Evolutionary conservation across 306 rosid genomes (phyloP).

Genomic region (Trichosanthes truncata): DNA sequence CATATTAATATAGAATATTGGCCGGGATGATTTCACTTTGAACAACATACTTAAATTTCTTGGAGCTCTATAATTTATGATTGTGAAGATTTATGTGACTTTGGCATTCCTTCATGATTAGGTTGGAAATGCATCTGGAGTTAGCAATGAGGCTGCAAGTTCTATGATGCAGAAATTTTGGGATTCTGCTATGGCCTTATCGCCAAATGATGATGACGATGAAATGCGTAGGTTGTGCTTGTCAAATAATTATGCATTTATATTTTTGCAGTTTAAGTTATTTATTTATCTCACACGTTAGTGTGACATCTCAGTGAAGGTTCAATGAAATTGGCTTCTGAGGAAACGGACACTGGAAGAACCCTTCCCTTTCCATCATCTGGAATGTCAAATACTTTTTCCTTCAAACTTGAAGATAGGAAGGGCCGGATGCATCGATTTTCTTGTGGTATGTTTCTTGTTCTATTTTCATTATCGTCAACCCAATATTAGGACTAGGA

Average conservation of each 20-base stretch:
- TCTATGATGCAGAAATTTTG: constrained; percentile 85
- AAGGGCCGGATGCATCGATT: constrained; percentile 16
- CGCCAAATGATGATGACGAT: constrained; percentile 56
- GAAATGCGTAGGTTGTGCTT: constrained; percentile 56
- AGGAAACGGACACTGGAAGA: constrained; percentile 61
- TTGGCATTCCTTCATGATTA: constrained; percentile 22
- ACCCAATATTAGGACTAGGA: not conserved
- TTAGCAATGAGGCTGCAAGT: constrained; percentile 58
- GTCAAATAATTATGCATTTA: constrained; percentile 7
- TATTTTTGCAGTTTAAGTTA: not conserved
- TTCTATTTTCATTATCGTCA: constrained; percentile 2
- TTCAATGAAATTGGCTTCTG: constrained; percentile 67
- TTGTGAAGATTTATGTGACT: not conserved
- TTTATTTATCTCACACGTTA: not conserved
- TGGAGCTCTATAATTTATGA: not conserved
- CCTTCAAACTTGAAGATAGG: constrained; percentile 12
- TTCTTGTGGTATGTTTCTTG: constrained; percentile 11
- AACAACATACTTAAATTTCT: not conserved
- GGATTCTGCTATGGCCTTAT: constrained; percentile 90
- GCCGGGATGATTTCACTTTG: not conserved
- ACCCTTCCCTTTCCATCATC: constrained; percentile 25
- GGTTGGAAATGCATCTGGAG: constrained; percentile 61
- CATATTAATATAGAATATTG: constrained; percentile 2
- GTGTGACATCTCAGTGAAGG: constrained; percentile 41
- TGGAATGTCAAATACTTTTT: constrained; percentile 10